Conservation (phyloP, 768 basidiomycete genomes). For the Mycena maculata region DNA sequence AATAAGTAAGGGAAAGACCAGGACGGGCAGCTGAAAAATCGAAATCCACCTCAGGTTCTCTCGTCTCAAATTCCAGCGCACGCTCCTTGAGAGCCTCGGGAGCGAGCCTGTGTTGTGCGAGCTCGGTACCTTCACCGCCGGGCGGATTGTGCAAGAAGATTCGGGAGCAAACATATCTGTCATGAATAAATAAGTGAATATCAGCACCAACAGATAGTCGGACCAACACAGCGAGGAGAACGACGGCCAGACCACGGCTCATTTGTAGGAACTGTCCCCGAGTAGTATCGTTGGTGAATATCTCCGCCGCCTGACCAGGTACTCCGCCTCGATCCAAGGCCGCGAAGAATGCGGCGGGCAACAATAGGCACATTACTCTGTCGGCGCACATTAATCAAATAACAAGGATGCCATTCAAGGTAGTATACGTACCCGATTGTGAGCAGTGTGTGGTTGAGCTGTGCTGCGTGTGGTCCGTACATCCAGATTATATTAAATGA, state of each 20-base stretch:
- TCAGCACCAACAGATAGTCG: not conserved
- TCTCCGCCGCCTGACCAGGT: slow-evolving; percentile 30
- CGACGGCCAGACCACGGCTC: slow-evolving; percentile 73
- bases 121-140: slow-evolving; percentile 59
- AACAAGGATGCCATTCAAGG: not conserved
- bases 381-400: not conserved
- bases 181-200: not conserved
- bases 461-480: no score
- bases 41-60: slow-evolving; percentile 71
- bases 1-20: no score
- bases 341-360: slow-evolving; percentile 78
- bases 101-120: slow-evolving; percentile 55
- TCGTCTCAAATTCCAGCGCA: slow-evolving; percentile 46
- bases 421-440: slow-evolving; percentile 64
- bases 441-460: slow-evolving; percentile 77
- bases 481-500: no score
- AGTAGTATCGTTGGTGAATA: slow-evolving; percentile 55
- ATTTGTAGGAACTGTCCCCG: slow-evolving; percentile 65
- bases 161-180: slow-evolving; percentile 73
- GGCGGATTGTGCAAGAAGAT: slow-evolving; percentile 80
- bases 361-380: slow-evolving; percentile 71
- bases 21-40: no score
- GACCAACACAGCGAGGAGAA: slow-evolving; percentile 70
- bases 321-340: slow-evolving; percentile 56
- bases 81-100: slow-evolving; percentile 57